These are phyloP conservation scores for Saitozyma sp. DNA, from an alignment of 768 basidiomycete species.

Conservation along the genomic window DNA sequence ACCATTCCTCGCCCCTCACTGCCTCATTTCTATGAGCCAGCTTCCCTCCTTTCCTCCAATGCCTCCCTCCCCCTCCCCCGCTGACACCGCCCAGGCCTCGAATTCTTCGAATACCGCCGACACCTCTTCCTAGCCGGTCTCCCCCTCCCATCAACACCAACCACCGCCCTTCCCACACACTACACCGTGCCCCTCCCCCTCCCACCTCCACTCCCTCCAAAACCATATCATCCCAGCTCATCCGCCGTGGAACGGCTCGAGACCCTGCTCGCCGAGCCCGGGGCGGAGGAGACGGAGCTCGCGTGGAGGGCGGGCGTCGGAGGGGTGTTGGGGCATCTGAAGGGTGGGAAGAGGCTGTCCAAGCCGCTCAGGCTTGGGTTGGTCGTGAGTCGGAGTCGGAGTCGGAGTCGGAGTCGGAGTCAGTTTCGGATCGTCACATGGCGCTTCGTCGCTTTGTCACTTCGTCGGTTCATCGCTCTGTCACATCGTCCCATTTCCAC, in stretches of 20 bases:
- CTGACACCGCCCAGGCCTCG: constrained; percentile 22
- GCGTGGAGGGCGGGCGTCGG: constrained; percentile 32
- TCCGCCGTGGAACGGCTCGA: constrained; percentile 27
- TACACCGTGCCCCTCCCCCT: constrained; percentile 21
- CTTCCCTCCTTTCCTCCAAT: no score
- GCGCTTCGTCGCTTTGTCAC: no score
- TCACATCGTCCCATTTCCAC: no score
- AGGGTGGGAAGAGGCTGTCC: constrained; percentile 25
- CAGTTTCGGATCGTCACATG: no score
- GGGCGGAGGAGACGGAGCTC: constrained; percentile 29
- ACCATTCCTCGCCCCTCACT: no score
- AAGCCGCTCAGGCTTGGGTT: constrained; percentile 34
- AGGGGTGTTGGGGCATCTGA: constrained; percentile 18
- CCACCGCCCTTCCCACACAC: constrained; percentile 5
- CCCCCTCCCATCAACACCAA: constrained; percentile 12
- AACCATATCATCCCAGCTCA: constrained; percentile 1
- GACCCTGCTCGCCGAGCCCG: constrained; percentile 18
- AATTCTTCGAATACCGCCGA: constrained; percentile 45
- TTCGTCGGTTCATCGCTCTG: no score
- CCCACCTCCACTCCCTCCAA: constrained; percentile 14
- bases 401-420: no score
- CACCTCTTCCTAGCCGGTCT: constrained; percentile 33
- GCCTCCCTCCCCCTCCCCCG: no score
- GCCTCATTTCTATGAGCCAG: no score
- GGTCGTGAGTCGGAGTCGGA: constrained; percentile 31